Base-by-base conservation (phyloP, 208 protist species). In the Trypanosoma boissoni region DNA sequence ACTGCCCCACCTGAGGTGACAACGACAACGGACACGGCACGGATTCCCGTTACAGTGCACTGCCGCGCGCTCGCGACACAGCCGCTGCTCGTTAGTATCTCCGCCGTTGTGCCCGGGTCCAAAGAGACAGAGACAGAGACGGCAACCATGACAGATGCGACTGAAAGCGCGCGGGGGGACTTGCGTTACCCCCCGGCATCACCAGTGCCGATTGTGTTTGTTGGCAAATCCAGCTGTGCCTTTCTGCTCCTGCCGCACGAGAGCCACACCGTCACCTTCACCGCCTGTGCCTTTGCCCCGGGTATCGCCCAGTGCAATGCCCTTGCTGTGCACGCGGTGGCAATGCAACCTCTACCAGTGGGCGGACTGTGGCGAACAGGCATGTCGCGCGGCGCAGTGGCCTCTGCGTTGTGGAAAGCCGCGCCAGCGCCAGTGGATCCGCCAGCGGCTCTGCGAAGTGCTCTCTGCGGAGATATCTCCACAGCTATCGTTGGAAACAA, bases 231-330 rank as follows among this genome's bases (percentile, higher is more conserved):
- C 3, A 43, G 45, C 10, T 69, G 76, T 57, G 57, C 49, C 20
- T 93, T 93, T 58, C 42, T 88, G 21, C 68, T 93, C 23, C 57
- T 84, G 46, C 86, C 86, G 2, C 78, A 84, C 36, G 74, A 83
- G 10, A 75, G 44, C 21, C 61, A 86, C 53, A 64, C 65, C 32
- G 57, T 93, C 32, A 28, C 42, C 7, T 86, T 93, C 41, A 83
- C 80, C 7, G 86, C 80, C 24, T 74, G 77, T 60, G 63, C 80
- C 14, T 64, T 85, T 37, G 58, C 63, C 9, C 78, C 80, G 18
- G 82, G 86, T 27, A n/a, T 92, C 18, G 77, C 81, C 16, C 64
- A 92, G 48, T 88, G 80, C 48, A 86, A 89, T 49, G 53, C 57
- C 55, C 77, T 91, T 61, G 45, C 70, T 16, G 67, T 91, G n/a